These are phyloP conservation scores for Mucor irregularis DNA, from an alignment of 371 early-diverging fungal species.

Conservation along the genomic window DNA sequence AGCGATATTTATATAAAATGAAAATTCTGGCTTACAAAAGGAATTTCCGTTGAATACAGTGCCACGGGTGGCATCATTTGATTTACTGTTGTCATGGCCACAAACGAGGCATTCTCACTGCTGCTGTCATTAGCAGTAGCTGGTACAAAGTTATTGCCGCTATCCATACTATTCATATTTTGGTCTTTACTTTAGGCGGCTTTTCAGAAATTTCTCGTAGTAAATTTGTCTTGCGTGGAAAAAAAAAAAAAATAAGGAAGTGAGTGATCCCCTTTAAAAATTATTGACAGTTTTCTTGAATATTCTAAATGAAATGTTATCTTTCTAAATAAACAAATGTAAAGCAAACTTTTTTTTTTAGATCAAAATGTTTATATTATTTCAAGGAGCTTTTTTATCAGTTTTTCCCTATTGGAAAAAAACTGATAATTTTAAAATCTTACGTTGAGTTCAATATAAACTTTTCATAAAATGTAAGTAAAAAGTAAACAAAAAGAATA, in stretches of 20 bases:
- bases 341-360: too few species aligned
- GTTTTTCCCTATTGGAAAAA: too few species aligned
- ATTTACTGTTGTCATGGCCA: slow-evolving; percentile 13
- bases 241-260: neutral
- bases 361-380: too few species aligned
- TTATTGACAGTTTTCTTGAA: too few species aligned
- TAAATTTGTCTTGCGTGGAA: neutral
- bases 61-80: slow-evolving; percentile 18
- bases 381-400: too few species aligned
- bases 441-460: too few species aligned
- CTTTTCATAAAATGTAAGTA: too few species aligned
- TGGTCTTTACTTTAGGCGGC: neutral
- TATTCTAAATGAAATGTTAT: too few species aligned
- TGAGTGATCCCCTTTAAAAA: too few species aligned
- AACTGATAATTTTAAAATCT: too few species aligned
- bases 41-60: slow-evolving; percentile 10
- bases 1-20: neutral
- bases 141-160: neutral
- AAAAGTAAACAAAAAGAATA: neutral
- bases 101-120: slow-evolving; percentile 19
- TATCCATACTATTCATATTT: neutral
- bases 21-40: slow-evolving; percentile 5
- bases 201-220: too few species aligned
- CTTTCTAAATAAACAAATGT: too few species aligned
- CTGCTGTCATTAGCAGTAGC: slow-evolving; percentile 1